phyloP scores from a whole-genome alignment of 2,329 filamentous ascomycete species.

The Calcarisporium arbuscula region DNA sequence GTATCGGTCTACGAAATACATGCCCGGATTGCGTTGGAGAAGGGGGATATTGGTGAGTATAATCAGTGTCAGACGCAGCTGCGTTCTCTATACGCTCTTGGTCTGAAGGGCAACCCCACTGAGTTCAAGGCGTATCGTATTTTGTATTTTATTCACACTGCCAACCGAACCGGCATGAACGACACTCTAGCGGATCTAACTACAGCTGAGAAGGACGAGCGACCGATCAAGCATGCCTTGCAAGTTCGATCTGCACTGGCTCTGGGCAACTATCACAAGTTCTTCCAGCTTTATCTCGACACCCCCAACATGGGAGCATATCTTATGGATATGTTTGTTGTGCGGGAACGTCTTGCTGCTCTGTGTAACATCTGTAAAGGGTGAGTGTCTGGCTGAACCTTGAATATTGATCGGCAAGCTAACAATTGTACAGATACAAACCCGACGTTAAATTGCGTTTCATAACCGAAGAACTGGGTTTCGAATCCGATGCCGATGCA shows the following conservation, averaged over 20 bases:
- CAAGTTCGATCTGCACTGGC: slow-evolving; percentile 87
- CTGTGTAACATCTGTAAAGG: slow-evolving; percentile 90
- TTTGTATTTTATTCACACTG: slow-evolving; percentile 98
- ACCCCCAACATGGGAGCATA: slow-evolving; percentile 97
- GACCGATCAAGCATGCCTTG: slow-evolving; percentile 82
- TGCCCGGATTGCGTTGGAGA: slow-evolving; percentile 93
- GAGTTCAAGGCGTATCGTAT: slow-evolving; percentile 99
- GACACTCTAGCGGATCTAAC: slow-evolving; percentile 99
- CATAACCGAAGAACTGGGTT: slow-evolving; percentile 91
- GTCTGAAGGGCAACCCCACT: slow-evolving; percentile 79
- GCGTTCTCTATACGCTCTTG: slow-evolving; percentile 80
- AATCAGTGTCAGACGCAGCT: slow-evolving; percentile 99
- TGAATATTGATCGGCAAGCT: slow-evolving; percentile 27
- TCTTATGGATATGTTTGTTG: slow-evolving; percentile 98
- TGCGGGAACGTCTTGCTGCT: slow-evolving; percentile 84
- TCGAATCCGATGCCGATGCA: slow-evolving; percentile 86
- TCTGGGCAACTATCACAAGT: slow-evolving; percentile 92
- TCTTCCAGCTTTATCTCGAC: slow-evolving; percentile 92
- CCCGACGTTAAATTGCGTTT: slow-evolving; percentile 83
- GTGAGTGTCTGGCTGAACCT: slow-evolving; percentile 50
- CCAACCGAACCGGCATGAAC: slow-evolving; percentile 97
- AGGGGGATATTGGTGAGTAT: slow-evolving; percentile 99
- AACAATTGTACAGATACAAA: slow-evolving; percentile 68
- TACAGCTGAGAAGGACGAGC: slow-evolving; percentile 84
- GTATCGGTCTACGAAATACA: slow-evolving; percentile 96